Percentiles rank a stretch among this genome's conserved stretches.
These are phyloP conservation scores for Penstemon davidsonii DNA, from an alignment of 257 asterid genomes.

Conservation along the genomic window DNA sequence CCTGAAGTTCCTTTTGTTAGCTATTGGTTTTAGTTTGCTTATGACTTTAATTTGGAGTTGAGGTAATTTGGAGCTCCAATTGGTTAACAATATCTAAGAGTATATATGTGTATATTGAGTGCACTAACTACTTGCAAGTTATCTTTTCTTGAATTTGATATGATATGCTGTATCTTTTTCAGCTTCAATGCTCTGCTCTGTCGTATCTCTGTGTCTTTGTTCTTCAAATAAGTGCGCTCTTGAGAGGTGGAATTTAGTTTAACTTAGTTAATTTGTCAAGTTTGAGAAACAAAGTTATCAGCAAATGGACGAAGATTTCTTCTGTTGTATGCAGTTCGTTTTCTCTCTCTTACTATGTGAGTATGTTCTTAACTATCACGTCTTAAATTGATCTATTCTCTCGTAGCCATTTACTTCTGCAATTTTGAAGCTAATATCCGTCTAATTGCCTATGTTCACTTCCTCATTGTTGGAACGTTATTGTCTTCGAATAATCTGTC, in stretches of 20 bases:
- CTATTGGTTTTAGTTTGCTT: slow-evolving; percentile 61
- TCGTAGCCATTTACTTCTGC: neutral
- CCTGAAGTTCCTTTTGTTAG: slow-evolving; percentile 54
- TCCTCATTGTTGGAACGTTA: too few species aligned
- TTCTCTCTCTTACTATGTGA: too few species aligned
- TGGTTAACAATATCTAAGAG: slow-evolving; percentile 1
- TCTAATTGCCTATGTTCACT: too few species aligned
- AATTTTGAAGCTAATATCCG: neutral
- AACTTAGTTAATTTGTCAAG: too few species aligned
- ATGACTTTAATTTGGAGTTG: slow-evolving; percentile 58
- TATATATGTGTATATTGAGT: slow-evolving; percentile 29
- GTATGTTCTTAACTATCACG: too few species aligned
- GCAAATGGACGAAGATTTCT: neutral
- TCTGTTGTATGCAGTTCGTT: neutral
- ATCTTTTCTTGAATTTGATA: neutral
- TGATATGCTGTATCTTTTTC: neutral
- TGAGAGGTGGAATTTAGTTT: too few species aligned
- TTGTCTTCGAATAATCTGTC: too few species aligned
- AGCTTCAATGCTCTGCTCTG: neutral
- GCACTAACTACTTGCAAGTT: slow-evolving; percentile 22
- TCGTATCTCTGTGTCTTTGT: neutral
- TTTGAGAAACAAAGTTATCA: neutral
- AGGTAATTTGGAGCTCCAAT: slow-evolving; percentile 38
- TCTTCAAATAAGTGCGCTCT: too few species aligned
- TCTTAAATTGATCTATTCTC: too few species aligned